Conservation (phyloP, 805 yeast genomes). For the Metschnikowia picachoensis region DNA sequence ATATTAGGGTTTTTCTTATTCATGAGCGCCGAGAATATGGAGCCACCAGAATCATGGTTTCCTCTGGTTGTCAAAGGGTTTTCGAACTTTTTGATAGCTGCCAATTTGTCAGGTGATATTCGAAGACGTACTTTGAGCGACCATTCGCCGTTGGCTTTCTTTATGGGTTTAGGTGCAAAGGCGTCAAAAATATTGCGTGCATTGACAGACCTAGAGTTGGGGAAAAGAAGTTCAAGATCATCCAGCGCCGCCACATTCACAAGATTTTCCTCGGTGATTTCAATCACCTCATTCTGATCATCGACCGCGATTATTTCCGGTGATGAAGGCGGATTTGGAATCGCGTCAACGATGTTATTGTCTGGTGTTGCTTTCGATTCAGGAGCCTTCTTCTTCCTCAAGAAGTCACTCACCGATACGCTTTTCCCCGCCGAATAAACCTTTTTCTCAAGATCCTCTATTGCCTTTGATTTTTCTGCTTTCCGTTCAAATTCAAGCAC, state of each 20-base stretch:
- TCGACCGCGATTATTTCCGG: conserved; percentile 3
- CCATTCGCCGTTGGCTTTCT: conserved; percentile 14
- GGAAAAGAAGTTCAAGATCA: conserved; percentile 1
- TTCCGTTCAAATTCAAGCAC: conserved; percentile 5
- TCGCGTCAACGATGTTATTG: background rate
- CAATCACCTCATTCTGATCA: background rate
- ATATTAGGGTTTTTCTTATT: conserved; percentile 4
- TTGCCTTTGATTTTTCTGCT: conserved; percentile 2
- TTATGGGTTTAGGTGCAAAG: conserved; percentile 10
- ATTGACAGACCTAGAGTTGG: conserved; percentile 8
- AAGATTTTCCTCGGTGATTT: background rate
- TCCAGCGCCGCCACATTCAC: background rate
- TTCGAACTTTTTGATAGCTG: conserved; percentile 23
- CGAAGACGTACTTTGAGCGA: conserved; percentile 15
- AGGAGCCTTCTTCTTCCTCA: conserved; percentile 1
- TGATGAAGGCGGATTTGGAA: background rate
- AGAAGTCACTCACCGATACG: conserved; percentile 12
- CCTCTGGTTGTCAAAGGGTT: conserved; percentile 8
- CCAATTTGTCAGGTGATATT: conserved; percentile 23
- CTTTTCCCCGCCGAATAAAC: conserved; percentile 10
- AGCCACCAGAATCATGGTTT: background rate
- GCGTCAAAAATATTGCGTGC: conserved; percentile 13
- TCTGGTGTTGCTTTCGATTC: background rate
- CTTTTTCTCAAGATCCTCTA: conserved; percentile 11
- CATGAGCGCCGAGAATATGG: conserved; percentile 12